These are phyloP conservation scores for Ramalina intermedia DNA, from an alignment of 495 filamentous ascomycete species.

Conservation along the genomic window DNA sequence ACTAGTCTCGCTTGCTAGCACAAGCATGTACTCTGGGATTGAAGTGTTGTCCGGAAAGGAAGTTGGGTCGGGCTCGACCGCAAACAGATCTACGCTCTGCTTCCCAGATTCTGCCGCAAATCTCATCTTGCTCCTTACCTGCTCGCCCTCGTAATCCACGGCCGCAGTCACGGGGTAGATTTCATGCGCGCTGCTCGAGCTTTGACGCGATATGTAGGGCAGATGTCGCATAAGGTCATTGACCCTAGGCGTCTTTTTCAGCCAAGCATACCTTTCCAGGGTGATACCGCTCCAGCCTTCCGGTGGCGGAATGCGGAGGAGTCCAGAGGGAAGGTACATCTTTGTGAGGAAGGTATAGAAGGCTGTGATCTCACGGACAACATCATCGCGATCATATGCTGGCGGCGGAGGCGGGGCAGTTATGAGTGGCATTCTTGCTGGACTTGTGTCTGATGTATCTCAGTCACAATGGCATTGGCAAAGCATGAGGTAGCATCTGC, in stretches of 20 bases:
- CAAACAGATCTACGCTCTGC: not conserved
- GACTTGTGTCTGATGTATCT: too few relatives aligned
- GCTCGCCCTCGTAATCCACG: not conserved
- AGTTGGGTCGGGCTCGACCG: too few relatives aligned
- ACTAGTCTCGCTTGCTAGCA: not conserved
- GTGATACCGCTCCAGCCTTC: slow-evolving; percentile 18
- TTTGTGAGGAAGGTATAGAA: slow-evolving; percentile 18
- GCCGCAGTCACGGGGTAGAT: not conserved
- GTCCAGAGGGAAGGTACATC: slow-evolving; percentile 13
- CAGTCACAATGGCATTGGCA: not conserved
- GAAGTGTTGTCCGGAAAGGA: not conserved
- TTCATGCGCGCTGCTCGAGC: not conserved
- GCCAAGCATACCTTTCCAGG: not conserved
- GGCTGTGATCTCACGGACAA: slow-evolving; percentile 7
- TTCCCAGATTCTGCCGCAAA: not conserved
- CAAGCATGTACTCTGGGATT: not conserved
- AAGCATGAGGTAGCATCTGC: too few relatives aligned
- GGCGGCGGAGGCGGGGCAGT: not conserved
- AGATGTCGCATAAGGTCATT: slow-evolving; percentile 14
- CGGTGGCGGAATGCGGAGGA: slow-evolving; percentile 11
- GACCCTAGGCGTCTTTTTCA: slow-evolving; percentile 17
- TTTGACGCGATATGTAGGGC: slow-evolving; percentile 12
- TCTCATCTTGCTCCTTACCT: not conserved
- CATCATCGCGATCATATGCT: slow-evolving; percentile 6
- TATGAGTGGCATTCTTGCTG: too few relatives aligned